phyloP scores from a whole-genome alignment of 768 basidiomycete species.

The Naganishia friedmannii region DNA sequence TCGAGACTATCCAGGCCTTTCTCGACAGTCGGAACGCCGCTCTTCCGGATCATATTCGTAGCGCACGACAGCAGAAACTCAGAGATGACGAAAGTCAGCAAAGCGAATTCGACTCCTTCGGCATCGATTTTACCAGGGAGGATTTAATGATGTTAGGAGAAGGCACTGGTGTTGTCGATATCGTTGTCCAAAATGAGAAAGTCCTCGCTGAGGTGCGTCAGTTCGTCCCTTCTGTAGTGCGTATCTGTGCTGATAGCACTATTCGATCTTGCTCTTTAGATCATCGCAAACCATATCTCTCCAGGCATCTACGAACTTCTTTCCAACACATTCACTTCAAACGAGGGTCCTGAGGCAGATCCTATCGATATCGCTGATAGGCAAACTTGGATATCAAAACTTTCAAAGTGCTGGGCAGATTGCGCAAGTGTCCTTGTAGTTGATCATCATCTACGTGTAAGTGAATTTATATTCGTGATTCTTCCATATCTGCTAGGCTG shows the following conservation, averaged over 20 bases:
- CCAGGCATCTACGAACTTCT: constrained; percentile 62
- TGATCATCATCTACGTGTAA: constrained; percentile 57
- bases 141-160: constrained; percentile 61
- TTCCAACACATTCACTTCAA: constrained; percentile 54
- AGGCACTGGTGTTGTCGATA: constrained; percentile 50
- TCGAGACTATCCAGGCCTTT: constrained; percentile 62
- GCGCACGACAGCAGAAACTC: constrained; percentile 52
- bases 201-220: constrained; percentile 58
- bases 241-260: not conserved
- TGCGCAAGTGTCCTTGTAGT: constrained; percentile 64
- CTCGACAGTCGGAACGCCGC: constrained; percentile 60
- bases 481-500: not conserved
- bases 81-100: constrained; percentile 70
- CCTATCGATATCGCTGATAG: constrained; percentile 37
- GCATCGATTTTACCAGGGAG: constrained; percentile 65
- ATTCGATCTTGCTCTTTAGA: constrained; percentile 50
- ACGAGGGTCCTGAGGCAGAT: constrained; percentile 40
- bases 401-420: constrained; percentile 72
- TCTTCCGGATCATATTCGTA: constrained; percentile 54
- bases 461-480: constrained; percentile 32
- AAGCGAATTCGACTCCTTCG: constrained; percentile 60
- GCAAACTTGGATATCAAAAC: constrained; percentile 57
- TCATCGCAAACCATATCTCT: constrained; percentile 57
- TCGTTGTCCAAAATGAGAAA: constrained; percentile 56
- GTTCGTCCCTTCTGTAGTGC: not conserved